A percentile compares a stretch with the other conserved stretches of the same genome.
These are phyloP conservation scores for Arctium lappa DNA, from an alignment of 129 eudicot species.

Conservation along the genomic window DNA sequence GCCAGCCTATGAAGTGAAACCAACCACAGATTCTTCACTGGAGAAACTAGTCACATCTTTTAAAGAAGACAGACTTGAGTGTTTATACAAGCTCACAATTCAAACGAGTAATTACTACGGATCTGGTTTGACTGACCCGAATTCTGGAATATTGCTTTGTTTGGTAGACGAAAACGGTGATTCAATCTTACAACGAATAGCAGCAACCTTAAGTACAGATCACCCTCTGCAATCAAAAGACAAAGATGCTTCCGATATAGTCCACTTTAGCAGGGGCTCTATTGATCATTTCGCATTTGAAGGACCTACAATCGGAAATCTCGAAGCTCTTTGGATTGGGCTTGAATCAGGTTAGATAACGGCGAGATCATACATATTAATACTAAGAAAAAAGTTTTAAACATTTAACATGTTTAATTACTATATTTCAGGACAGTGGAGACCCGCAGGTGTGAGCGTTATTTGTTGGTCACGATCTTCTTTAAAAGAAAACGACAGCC, in stretches of 20 bases:
- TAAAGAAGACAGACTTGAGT: slow-evolving; percentile 32
- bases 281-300: slow-evolving; percentile 66
- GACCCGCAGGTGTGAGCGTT: slow-evolving; percentile 50
- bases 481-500: slow-evolving; percentile 18
- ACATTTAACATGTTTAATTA: neutral
- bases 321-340: slow-evolving; percentile 82
- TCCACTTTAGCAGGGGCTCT: slow-evolving; percentile 61
- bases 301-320: slow-evolving; percentile 65
- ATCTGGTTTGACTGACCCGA: slow-evolving; percentile 61
- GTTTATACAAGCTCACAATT: slow-evolving; percentile 56
- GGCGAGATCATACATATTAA: neutral
- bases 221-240: slow-evolving; percentile 26
- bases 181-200: slow-evolving; percentile 72
- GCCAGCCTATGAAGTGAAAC: slow-evolving; percentile 54
- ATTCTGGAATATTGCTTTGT: slow-evolving; percentile 67
- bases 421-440: slow-evolving; percentile 73
- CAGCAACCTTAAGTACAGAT: slow-evolving; percentile 35
- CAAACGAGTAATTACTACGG: slow-evolving; percentile 71
- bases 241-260: slow-evolving; percentile 20
- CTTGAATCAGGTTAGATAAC: slow-evolving; percentile 72
- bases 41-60: slow-evolving; percentile 35
- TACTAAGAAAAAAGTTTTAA: neutral
- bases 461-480: slow-evolving; percentile 23
- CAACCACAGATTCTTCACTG: slow-evolving; percentile 36
- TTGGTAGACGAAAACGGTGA: slow-evolving; percentile 78